These are phyloP conservation scores for Neospora caninum DNA, from an alignment of 169 alveolate species.

Conservation along the genomic window DNA sequence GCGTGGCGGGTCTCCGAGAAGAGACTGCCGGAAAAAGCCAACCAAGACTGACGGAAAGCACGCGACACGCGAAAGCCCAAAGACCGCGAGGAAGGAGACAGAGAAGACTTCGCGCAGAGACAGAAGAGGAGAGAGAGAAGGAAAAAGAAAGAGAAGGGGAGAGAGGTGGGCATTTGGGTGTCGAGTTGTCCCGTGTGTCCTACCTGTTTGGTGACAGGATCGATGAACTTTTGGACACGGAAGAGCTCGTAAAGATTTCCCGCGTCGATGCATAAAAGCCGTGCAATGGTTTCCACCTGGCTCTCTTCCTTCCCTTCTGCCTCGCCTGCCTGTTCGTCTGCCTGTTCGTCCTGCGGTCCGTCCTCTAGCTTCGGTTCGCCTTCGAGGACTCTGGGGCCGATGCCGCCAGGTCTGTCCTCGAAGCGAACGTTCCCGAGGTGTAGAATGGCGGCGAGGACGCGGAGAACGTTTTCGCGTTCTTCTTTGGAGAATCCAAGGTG, in stretches of 20 bases:
- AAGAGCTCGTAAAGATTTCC: neutral
- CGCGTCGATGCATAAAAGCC: neutral
- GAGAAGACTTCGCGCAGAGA: too few species aligned
- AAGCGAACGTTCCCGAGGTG: slow-evolving; percentile 46
- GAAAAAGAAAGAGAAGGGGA: too few species aligned
- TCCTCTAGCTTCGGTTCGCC: neutral
- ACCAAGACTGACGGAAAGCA: too few species aligned
- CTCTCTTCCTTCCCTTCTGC: neutral
- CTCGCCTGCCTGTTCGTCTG: neutral
- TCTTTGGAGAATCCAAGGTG: neutral
- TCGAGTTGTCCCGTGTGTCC: neutral
- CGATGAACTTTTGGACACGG: neutral
- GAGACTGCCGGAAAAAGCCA: too few species aligned
- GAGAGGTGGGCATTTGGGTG: too few species aligned
- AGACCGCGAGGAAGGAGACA: too few species aligned
- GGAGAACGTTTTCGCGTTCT: neutral
- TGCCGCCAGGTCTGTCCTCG: neutral
- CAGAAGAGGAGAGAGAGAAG: too few species aligned
- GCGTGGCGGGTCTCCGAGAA: too few species aligned
- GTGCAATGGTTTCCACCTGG: neutral
- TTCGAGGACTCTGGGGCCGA: slow-evolving; percentile 11
- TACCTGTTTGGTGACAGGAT: slow-evolving; percentile 28
- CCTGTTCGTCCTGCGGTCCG: neutral
- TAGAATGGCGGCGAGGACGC: slow-evolving; percentile 31
- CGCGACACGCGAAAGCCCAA: too few species aligned